Evolutionary conservation across 371 early-diverging fungal genomes (phyloP), one percentile per base, ranked within the genome.

Genomic region (Mortierella sp.): DNA sequence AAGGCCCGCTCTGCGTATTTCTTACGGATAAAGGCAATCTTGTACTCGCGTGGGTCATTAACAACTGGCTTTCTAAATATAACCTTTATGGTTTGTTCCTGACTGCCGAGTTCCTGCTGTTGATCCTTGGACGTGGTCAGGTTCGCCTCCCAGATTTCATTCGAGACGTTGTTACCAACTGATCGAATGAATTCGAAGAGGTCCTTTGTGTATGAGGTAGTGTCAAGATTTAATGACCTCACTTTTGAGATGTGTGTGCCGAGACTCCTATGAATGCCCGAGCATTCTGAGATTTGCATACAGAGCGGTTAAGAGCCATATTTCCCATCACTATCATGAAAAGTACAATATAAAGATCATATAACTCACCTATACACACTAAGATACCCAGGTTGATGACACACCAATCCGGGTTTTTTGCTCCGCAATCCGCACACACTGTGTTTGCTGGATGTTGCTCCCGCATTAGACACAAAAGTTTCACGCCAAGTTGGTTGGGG

Each of bases 191-290:
- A 72, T 21, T 87, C 86, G 19, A 87, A 73, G 32, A 90, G 84
- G 32, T 92, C 92, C 50, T 87, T 86, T 10, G 92, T 92, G 71
- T 89, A 91, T 1, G 88, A 91, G 38, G 87, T 88, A 62, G 84
- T 91, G 70, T 98, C 98, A n/a, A 98, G 86, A 8, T 89, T 91
- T 36, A 97, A 82, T 0, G 96, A 96, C 63, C 95, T 89, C 4
- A 97, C 93, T 72, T 96, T 96, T 67, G 94, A 93, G n/a, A 97
- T 89, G 67, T 97, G 96, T 1, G 96, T 94, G 0, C 99, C 99
- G 8, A 98, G 84, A 36, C 97, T 94, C 64, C 99, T 92, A 81
- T 99, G 99, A 48, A 96, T 91, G 19, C 99, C 98, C 22, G 98
- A 97, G 80, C 99, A 99, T 65, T 96, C 93, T 92, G 63, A 55